Percentiles rank a stretch among this genome's conserved stretches.
phyloP scores from a whole-genome alignment of 768 basidiomycete species.

The Russula sp. region DNA sequence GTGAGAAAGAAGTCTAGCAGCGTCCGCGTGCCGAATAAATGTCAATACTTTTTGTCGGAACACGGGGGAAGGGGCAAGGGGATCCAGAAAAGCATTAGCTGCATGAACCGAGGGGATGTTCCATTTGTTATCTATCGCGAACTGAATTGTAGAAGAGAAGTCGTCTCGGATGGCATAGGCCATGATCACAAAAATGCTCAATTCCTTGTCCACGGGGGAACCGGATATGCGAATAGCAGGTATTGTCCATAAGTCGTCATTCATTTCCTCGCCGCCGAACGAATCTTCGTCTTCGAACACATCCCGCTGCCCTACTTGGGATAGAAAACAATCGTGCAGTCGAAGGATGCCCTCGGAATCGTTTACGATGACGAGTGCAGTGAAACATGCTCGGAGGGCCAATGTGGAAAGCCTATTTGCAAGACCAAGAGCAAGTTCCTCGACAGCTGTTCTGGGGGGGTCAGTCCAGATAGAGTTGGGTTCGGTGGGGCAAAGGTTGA shows the following conservation, averaged over 20 bases:
- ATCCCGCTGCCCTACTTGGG: slow-evolving; percentile 4
- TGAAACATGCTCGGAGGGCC: slow-evolving; percentile 46
- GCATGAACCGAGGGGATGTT: slow-evolving; percentile 30
- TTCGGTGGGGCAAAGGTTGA: slow-evolving; percentile 24
- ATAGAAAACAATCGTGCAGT: slow-evolving; percentile 28
- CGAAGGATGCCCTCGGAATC: slow-evolving; percentile 38
- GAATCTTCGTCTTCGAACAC: background rate
- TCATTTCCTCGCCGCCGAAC: background rate
- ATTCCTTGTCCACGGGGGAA: slow-evolving; percentile 26
- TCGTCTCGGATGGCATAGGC: slow-evolving; percentile 53
- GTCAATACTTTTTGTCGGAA: slow-evolving; percentile 36
- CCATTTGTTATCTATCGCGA: slow-evolving; percentile 34
- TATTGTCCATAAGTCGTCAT: background rate
- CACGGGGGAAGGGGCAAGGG: slow-evolving; percentile 33
- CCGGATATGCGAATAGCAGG: background rate
- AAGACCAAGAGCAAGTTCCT: slow-evolving; percentile 29
- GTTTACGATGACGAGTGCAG: slow-evolving; percentile 34
- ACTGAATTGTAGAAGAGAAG: slow-evolving; percentile 49
- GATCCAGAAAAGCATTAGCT: slow-evolving; percentile 35
- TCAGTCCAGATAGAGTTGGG: slow-evolving; percentile 6
- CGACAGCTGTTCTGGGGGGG: slow-evolving; percentile 21
- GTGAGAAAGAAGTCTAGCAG: slow-evolving; percentile 45
- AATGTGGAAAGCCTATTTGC: slow-evolving; percentile 39
- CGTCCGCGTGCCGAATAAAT: slow-evolving; percentile 42
- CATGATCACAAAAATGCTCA: slow-evolving; percentile 44